Evolutionary conservation across 129 eudicot genomes (phyloP).

Genomic region (Centrapalus pauciflorus): DNA sequence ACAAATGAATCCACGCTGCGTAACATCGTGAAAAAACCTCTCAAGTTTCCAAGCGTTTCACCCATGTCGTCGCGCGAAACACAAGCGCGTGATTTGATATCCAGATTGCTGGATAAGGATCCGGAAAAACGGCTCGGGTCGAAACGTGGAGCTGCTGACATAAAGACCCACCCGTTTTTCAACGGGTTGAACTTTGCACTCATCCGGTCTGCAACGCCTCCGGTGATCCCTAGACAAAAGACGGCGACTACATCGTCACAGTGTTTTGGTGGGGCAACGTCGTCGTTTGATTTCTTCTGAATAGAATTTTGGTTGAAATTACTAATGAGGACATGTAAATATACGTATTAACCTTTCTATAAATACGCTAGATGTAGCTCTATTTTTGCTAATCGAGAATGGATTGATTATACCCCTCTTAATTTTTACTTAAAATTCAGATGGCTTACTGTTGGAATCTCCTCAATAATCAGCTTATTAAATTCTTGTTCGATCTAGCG

Average conservation of each 20-base stretch:
- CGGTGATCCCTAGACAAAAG: constrained; percentile 38
- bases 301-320: neutral
- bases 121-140: constrained; percentile 69
- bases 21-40: constrained; percentile 48
- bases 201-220: constrained; percentile 61
- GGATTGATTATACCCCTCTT: constrained; percentile 10
- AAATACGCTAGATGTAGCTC: constrained; percentile 16
- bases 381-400: constrained; percentile 31
- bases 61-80: constrained; percentile 43
- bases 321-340: constrained; percentile 27
- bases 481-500: too few relatives aligned
- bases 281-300: constrained; percentile 64
- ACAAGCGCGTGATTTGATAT: constrained; percentile 70
- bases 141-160: constrained; percentile 84
- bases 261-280: constrained; percentile 20
- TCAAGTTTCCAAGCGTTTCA: constrained; percentile 47
- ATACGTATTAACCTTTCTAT: neutral
- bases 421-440: constrained; percentile 5
- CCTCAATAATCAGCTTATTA: constrained; percentile 6
- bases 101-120: constrained; percentile 55
- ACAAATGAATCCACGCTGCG: constrained; percentile 71
- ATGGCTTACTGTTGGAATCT: constrained; percentile 3
- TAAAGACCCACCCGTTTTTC: constrained; percentile 87
- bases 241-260: constrained; percentile 17
- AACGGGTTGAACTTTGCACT: constrained; percentile 81